Conservation (phyloP, 2,329 filamentous ascomycete genomes). For the Colletotrichum tropicicola region DNA sequence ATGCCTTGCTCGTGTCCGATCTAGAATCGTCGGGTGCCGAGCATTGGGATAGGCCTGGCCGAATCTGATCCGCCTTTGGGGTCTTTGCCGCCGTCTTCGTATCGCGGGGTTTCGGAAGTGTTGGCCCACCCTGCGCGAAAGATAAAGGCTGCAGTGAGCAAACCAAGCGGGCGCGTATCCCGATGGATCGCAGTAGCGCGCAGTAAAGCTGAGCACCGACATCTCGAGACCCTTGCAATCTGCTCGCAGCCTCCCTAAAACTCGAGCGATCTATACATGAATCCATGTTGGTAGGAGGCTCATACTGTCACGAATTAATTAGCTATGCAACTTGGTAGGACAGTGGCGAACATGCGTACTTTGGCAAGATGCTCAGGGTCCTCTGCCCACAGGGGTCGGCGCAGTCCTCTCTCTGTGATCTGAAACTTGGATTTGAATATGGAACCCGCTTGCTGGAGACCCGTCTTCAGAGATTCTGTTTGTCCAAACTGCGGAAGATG, state of each 20-base stretch:
- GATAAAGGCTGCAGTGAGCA: constrained; percentile 89
- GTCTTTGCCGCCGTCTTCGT: constrained; percentile 39
- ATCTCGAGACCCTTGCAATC: constrained; percentile 83
- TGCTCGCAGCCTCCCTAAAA: constrained; percentile 76
- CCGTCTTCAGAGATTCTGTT: constrained; percentile 80
- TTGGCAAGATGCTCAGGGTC: constrained; percentile 67
- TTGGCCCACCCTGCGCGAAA: constrained; percentile 66
- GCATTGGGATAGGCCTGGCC: constrained; percentile 50
- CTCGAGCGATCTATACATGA: constrained; percentile 74
- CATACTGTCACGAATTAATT: constrained; percentile 53
- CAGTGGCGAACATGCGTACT: constrained; percentile 48
- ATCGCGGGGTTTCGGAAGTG: constrained; percentile 52
- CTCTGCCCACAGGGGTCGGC: constrained; percentile 79
- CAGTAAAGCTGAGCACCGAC: constrained; percentile 92
- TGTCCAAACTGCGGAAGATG: constrained; percentile 77
- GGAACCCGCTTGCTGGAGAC: constrained; percentile 74
- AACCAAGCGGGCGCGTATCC: constrained; percentile 82
- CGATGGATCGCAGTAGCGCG: constrained; percentile 82
- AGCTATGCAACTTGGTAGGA: not conserved
- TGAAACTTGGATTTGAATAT: constrained; percentile 76
- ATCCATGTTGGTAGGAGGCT: constrained; percentile 71
- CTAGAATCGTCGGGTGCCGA: constrained; percentile 36
- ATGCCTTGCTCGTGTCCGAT: constrained; percentile 42
- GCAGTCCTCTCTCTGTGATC: constrained; percentile 76
- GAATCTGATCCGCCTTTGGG: constrained; percentile 45